phyloP scores from a whole-genome alignment of 2,329 filamentous ascomycete genomes.

The Kalaharituber pfeilii region DNA sequence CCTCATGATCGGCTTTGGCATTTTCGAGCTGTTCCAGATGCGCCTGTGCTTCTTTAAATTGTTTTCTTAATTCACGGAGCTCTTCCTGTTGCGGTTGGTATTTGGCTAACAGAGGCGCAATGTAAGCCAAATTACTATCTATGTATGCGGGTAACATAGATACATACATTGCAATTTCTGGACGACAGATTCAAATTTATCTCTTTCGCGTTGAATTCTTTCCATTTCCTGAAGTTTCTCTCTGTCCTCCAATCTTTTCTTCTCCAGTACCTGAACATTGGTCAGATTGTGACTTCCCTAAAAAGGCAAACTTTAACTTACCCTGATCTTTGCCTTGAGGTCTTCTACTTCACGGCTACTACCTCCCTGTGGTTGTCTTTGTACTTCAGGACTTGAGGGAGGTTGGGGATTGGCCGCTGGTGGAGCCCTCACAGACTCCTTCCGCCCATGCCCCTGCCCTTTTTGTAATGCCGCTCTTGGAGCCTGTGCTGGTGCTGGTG shows the following conservation, averaged over 20 bases:
- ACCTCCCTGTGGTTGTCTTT: background rate
- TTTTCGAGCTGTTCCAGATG: constrained; percentile 52
- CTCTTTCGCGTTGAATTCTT: constrained; percentile 54
- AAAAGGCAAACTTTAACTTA: background rate
- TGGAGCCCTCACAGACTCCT: background rate
- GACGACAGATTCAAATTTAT: constrained; percentile 68
- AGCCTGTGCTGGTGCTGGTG: too few species aligned
- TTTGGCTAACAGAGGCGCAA: constrained; percentile 36
- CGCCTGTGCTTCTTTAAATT: constrained; percentile 57
- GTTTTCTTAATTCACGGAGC: constrained; percentile 54
- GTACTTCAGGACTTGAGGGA: background rate
- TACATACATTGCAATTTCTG: constrained; percentile 55
- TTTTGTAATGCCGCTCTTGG: background rate
- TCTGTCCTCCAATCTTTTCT: constrained; percentile 68
- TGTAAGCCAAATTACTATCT: background rate
- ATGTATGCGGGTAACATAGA: background rate
- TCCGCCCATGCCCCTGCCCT: background rate
- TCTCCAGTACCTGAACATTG: constrained; percentile 77
- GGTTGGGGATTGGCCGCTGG: background rate
- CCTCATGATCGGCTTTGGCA: constrained; percentile 68
- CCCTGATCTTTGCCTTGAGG: background rate
- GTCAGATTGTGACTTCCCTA: constrained; percentile 61
- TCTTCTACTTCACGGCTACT: background rate
- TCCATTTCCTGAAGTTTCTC: constrained; percentile 69
- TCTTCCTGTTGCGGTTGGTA: constrained; percentile 74